Evolutionary conservation across 2,329 filamentous ascomycete genomes (phyloP), one percentile per base, ranked within the genome.

Genomic region (Lecanosticta acicola): DNA sequence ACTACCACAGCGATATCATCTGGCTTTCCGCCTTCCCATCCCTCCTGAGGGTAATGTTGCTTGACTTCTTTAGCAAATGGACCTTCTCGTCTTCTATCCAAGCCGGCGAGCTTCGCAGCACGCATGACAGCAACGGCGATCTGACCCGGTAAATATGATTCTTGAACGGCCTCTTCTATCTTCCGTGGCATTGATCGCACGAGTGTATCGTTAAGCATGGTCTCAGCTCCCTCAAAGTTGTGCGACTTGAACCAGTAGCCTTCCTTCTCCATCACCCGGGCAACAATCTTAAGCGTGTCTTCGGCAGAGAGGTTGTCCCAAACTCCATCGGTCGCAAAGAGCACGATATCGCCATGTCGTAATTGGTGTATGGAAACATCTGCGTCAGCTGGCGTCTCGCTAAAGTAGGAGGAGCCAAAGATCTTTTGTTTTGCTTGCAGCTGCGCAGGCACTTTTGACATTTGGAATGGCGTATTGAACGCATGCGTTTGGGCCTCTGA

Each of bases 391-490:
- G 93, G 93, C 46, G 84, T 76, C 68, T 98, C 93, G 63, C 84
- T 83, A 19, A 95, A 78, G 45, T 66, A 64, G 3, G 66, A 63
- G 1, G 79, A 75, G 36, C 87, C 87, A 65, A 95, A 97, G 20
- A 87, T 80, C 10, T 83, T 80, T 59, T 89, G 84, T 59, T 93
- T 86, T 17, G 81, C 79, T 46, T 88, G 78, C 68, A 95, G 83
- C 57, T 79, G 80, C 3, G 84, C 79, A 0, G 93, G 91, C 5
- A 96, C 83, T 43, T 95, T 82, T 43, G 88, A 91, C 33, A 98
- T 78, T 67, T 98, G 93, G 63, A 87, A 98, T 0, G 93, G 93
- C 0, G 93, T 97, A 68, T 98, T 98, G 77, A 98, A 98, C 35
- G 84, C 89, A 66, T 98, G 93, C 0, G 89, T 96, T 68, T 98